Percentiles rank a stretch among this genome's conserved stretches.
These are phyloP conservation scores for Starmerella stellata DNA, from an alignment of 805 yeast genomes.

Conservation along the genomic window DNA sequence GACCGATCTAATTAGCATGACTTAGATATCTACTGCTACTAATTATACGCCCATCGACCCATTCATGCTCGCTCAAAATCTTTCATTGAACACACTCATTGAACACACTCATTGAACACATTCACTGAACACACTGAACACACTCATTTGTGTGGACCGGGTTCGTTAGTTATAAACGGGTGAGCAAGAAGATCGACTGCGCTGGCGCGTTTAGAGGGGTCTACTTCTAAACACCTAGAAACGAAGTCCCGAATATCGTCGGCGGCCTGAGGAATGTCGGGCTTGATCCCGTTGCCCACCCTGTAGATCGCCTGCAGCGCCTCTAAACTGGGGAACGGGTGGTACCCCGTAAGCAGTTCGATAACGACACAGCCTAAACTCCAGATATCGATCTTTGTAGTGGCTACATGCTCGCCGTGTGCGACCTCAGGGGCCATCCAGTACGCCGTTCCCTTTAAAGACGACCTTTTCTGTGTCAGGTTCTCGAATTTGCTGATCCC, in stretches of 20 bases:
- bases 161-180: constrained; percentile 51
- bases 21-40: too few relatives aligned
- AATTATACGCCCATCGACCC: too few relatives aligned
- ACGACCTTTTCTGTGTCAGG: constrained; percentile 44
- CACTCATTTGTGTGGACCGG: too few relatives aligned
- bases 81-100: too few relatives aligned
- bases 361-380: constrained; percentile 85
- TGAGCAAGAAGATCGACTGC: constrained; percentile 54
- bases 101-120: too few relatives aligned
- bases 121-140: too few relatives aligned
- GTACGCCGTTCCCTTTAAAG: constrained; percentile 83
- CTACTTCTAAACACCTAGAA: constrained; percentile 49
- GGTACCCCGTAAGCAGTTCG: constrained; percentile 91
- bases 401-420: constrained; percentile 63
- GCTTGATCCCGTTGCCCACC: constrained; percentile 66
- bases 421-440: constrained; percentile 99
- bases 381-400: constrained; percentile 93
- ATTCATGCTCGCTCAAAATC: too few relatives aligned
- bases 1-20: too few relatives aligned
- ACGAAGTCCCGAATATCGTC: constrained; percentile 51
- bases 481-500: constrained; percentile 61
- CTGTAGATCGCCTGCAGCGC: constrained; percentile 96
- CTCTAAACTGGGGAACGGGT: constrained; percentile 85
- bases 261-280: constrained; percentile 53
- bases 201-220: constrained; percentile 52